Evolutionary conservation across 2,329 filamentous ascomycete genomes (phyloP).

Genomic region (Fusarium longipes): DNA sequence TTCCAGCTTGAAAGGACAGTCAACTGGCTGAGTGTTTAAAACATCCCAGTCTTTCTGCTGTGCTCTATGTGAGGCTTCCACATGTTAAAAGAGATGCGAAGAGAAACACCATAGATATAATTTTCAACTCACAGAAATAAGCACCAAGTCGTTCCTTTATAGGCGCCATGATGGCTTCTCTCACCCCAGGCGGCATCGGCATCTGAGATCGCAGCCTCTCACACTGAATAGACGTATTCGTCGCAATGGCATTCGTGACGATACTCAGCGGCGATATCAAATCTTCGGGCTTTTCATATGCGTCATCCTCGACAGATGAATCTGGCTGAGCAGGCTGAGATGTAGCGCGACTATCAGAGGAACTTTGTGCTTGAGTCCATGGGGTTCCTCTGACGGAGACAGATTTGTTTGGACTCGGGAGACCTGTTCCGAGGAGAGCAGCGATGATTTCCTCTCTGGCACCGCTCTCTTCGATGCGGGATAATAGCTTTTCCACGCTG

Average conservation of each 20-base stretch:
- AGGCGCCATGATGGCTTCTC: conserved; percentile 18
- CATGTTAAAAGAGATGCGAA: neutral
- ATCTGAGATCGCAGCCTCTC: conserved; percentile 17
- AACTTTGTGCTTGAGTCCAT: neutral
- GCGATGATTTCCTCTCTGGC: conserved; percentile 8
- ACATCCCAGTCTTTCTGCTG: conserved; percentile 23
- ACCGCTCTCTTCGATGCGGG: conserved; percentile 23
- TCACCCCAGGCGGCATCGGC: conserved; percentile 15
- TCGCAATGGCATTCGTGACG: conserved; percentile 8
- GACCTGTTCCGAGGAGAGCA: neutral
- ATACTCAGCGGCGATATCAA: conserved; percentile 2
- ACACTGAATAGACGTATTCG: conserved; percentile 5
- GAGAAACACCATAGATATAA: accelerated
- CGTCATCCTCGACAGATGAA: neutral
- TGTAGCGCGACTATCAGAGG: neutral
- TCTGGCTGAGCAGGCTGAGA: neutral
- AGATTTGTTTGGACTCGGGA: conserved; percentile 20
- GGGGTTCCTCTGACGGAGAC: conserved; percentile 6
- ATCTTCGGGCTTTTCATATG: neutral
- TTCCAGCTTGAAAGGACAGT: conserved; percentile 19
- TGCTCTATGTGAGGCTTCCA: conserved; percentile 1
- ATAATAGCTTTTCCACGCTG: conserved; percentile 9
- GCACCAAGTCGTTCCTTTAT: conserved; percentile 15
- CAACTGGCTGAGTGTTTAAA: conserved; percentile 3
- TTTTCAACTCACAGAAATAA: conserved; percentile 6